phyloP scores from a whole-genome alignment of 1,284 basidiomycete genomes.

The Lentinus polychrous region DNA sequence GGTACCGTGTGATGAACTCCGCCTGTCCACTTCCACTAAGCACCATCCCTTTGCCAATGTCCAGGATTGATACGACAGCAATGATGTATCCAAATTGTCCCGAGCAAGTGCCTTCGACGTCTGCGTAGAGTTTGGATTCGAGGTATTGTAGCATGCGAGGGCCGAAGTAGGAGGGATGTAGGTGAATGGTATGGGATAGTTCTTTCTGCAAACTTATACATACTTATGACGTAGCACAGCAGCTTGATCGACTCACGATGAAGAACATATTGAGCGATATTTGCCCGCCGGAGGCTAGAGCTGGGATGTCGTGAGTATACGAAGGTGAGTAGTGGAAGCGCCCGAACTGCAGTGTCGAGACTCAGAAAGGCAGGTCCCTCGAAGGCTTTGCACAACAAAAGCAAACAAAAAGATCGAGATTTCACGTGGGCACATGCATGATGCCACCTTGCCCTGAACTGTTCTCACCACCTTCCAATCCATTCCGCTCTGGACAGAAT shows the following conservation, averaged over 20 bases:
- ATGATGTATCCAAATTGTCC: conserved; percentile 98
- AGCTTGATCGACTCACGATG: conserved; percentile 77
- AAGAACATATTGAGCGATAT: conserved; percentile 53
- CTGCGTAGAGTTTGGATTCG: conserved; percentile 88
- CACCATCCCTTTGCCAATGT: conserved; percentile 89
- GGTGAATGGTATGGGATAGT: conserved; percentile 89
- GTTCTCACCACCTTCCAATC: no score
- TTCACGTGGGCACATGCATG: no score
- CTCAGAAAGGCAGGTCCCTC: no score
- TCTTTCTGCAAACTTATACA: conserved; percentile 60
- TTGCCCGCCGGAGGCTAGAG: no score
- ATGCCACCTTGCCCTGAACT: no score
- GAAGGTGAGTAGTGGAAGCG: no score
- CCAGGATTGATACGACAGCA: conserved; percentile 84
- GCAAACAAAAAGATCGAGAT: no score
- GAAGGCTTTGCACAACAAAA: no score
- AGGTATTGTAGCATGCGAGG: conserved; percentile 92
- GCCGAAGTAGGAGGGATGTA: conserved; percentile 98
- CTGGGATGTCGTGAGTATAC: no score
- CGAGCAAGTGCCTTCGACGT: conserved; percentile 96
- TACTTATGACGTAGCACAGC: conserved; percentile 34
- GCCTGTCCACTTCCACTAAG: conserved; percentile 90
- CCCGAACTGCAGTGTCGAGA: no score
- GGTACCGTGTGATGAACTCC: conserved; percentile 86
- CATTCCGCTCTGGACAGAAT: no score